Evolutionary conservation across 1,284 basidiomycete species (phyloP), one percentile per base, ranked within the genome.

Genomic region (Ustilago tritici): DNA sequence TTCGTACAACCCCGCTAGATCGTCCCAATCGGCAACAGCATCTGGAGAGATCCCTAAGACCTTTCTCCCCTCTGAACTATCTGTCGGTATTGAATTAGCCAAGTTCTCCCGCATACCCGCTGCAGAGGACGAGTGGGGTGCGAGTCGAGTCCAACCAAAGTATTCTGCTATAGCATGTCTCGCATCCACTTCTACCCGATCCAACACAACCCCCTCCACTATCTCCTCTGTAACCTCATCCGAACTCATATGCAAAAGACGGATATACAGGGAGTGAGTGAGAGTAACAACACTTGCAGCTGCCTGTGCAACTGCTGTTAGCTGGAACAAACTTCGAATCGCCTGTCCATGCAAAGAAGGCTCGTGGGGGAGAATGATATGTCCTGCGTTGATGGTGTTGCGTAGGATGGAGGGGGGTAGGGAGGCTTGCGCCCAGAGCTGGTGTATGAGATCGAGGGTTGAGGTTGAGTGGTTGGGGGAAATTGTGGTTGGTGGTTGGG

Each of bases 291-390:
- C 63, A 7, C 62, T 63, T 14, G 36, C 43, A n/a, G 52, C 58
- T 12, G 59, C 71, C 56, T 74, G 71, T 4, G 71, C 71, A 17
- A 67, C 66, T 6, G 71, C 66, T 2, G 71, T 65, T 15, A 74
- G 36, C 23, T 60, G 71, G 17, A 74, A 70, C 12, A 63, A 65
- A 12, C 62, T 62, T 28, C 63, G n/a, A 1, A 69, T 17, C 6
- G 52, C 56, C 31, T 74, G 66, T 4, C 62, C 62, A 8, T 15
- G 2, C n/a, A 49, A 23, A 15, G 71, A 23, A 15, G 71, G 58
- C 19, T 68, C 57, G 32, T 59, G 14, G 14, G 10, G 10, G 0
- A 69, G 47, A 8, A 65, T 19, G 0, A 74, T 28, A 32, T 65
- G 17, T 1, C 66, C 62, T 10, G 17, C 31, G 4, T 17, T 9